These are phyloP conservation scores for Candida ipomoeae DNA, from an alignment of 805 yeast genomes.

Conservation along the genomic window DNA sequence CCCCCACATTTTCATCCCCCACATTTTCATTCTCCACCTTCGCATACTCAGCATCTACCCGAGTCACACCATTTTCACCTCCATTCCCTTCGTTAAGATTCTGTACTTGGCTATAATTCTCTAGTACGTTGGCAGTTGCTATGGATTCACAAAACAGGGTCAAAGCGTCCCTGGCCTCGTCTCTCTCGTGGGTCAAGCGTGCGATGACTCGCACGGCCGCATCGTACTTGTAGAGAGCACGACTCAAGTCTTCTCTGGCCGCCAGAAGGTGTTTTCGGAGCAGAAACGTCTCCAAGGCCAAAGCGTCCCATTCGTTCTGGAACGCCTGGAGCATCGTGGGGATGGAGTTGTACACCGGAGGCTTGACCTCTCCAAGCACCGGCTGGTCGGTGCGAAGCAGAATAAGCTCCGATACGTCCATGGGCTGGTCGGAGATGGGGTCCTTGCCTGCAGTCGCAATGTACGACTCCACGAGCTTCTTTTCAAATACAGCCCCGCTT, in stretches of 20 bases:
- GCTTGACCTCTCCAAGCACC: conserved; percentile 34
- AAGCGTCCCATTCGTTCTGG: conserved; percentile 88
- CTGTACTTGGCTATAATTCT: no score
- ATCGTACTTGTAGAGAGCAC: conserved; percentile 79
- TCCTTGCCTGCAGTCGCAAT: conserved; percentile 64
- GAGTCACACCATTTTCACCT: no score
- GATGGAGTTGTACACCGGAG: conserved; percentile 57
- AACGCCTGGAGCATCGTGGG: conserved; percentile 72
- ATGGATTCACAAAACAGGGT: conserved; percentile 42
- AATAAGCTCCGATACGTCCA: conserved; percentile 51
- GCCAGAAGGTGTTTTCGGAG: conserved; percentile 66
- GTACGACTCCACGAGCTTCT: conserved; percentile 54
- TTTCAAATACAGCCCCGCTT: conserved; percentile 70
- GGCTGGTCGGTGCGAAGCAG: conserved; percentile 12
- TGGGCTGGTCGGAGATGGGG: conserved; percentile 66
- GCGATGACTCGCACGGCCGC: conserved; percentile 89
- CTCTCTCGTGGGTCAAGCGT: conserved; percentile 66
- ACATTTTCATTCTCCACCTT: background rate
- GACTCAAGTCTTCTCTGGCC: conserved; percentile 67
- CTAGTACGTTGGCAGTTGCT: conserved; percentile 1
- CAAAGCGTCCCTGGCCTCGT: conserved; percentile 65
- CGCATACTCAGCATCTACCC: background rate
- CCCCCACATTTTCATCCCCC: background rate
- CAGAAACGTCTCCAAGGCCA: conserved; percentile 74
- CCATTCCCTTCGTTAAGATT: no score